phyloP scores from a whole-genome alignment of 176 grass and related monocot species.

The Eleusine indica region DNA sequence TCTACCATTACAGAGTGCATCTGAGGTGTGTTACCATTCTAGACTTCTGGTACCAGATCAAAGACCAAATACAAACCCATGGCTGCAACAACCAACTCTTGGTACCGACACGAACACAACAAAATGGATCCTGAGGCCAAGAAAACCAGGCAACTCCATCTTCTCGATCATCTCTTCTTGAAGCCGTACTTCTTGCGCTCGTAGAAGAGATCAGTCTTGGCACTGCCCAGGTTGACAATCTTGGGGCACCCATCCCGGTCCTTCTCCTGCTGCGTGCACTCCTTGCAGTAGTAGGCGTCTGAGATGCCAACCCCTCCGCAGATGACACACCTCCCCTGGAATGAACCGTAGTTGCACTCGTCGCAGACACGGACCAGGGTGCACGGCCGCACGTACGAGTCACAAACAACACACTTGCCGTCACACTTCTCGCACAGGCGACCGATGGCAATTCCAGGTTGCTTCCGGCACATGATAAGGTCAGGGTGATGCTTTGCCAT shows the following conservation, averaged over 20 bases:
- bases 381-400: slow-evolving; percentile 74
- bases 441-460: slow-evolving; percentile 74
- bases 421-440: slow-evolving; percentile 82
- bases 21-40: not conserved
- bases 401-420: slow-evolving; percentile 82
- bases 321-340: slow-evolving; percentile 87
- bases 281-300: slow-evolving; percentile 89
- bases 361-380: slow-evolving; percentile 76
- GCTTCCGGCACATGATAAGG: slow-evolving; percentile 90
- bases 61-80: not conserved
- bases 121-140: not conserved
- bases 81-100: not conserved
- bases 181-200: slow-evolving; percentile 67
- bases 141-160: not conserved
- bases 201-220: slow-evolving; percentile 87
- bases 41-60: not conserved
- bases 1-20: not conserved
- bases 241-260: slow-evolving; percentile 83
- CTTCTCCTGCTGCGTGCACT: slow-evolving; percentile 88
- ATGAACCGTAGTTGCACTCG: slow-evolving; percentile 84
- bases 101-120: not conserved
- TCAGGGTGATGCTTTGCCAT: slow-evolving; percentile 93
- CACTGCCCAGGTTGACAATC: slow-evolving; percentile 82
- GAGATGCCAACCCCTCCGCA: slow-evolving; percentile 82
- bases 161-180: slow-evolving; percentile 45